Percentiles rank a stretch among this genome's conserved stretches.
Evolutionary conservation across 1,139 yeast species (phyloP).

Genomic region (Taphrina pruni): DNA sequence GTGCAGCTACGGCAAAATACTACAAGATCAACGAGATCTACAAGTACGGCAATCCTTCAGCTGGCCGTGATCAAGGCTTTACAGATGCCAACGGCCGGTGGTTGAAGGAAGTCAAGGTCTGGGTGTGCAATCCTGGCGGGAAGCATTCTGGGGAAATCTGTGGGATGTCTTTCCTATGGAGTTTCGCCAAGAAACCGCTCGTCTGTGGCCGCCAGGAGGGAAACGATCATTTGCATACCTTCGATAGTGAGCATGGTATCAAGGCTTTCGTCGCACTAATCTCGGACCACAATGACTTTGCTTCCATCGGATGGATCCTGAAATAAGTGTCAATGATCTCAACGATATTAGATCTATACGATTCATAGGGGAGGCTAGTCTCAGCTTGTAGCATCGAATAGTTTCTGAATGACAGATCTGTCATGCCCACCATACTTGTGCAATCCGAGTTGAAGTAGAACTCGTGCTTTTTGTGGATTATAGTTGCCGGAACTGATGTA

Average conservation of each 20-base stretch:
- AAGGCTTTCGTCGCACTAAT: not conserved
- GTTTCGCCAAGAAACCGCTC: not conserved
- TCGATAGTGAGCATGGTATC: not conserved
- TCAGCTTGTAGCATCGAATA: too few species aligned
- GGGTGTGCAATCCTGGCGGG: constrained; percentile 4
- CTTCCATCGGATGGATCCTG: not conserved
- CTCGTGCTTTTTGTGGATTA: too few species aligned
- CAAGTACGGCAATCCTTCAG: not conserved
- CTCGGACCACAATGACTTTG: not conserved
- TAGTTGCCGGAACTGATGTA: too few species aligned
- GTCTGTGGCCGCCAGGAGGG: constrained; percentile 1
- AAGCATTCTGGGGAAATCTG: not conserved
- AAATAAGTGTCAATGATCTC: too few species aligned
- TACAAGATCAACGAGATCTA: not conserved
- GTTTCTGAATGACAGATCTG: too few species aligned
- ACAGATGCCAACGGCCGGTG: not conserved
- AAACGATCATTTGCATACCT: not conserved
- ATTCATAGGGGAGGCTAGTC: too few species aligned
- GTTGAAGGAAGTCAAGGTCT: constrained; percentile 3
- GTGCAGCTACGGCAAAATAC: not conserved
- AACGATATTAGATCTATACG: too few species aligned
- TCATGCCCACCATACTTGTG: too few species aligned
- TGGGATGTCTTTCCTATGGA: not conserved
- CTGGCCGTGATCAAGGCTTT: not conserved
- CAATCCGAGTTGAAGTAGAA: too few species aligned